These are phyloP conservation scores for Solanum paucissectum DNA, from an alignment of 257 asterid genomes.

Conservation along the genomic window DNA sequence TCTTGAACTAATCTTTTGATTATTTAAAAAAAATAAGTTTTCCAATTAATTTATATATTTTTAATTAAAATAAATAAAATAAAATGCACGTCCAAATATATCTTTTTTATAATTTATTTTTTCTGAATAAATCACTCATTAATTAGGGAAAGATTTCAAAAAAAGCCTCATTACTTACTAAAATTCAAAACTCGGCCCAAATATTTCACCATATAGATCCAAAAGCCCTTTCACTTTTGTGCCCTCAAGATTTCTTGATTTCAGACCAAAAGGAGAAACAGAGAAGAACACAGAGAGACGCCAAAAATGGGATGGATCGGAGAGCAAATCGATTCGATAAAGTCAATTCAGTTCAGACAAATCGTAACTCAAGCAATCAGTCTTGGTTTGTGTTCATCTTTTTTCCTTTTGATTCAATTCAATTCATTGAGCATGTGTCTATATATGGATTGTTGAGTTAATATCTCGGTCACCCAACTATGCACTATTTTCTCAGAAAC, in stretches of 20 bases:
- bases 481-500: too few relatives aligned
- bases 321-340: constrained; percentile 87
- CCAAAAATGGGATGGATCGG: constrained; percentile 88
- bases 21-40: too few relatives aligned
- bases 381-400: constrained; percentile 47
- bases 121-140: too few relatives aligned
- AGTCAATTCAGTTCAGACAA: constrained; percentile 80
- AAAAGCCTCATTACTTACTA: not conserved
- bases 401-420: not conserved
- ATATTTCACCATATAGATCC: not conserved
- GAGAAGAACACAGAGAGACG: not conserved
- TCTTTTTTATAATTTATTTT: too few relatives aligned
- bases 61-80: too few relatives aligned
- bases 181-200: not conserved
- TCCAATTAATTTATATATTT: too few relatives aligned
- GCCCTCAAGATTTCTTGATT: not conserved
- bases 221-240: not conserved
- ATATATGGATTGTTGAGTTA: not conserved
- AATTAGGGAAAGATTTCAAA: not conserved
- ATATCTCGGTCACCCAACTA: too few relatives aligned
- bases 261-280: not conserved
- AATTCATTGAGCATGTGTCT: not conserved
- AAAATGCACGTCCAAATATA: not conserved
- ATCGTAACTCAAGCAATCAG: constrained; percentile 67
- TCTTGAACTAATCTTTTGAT: too few relatives aligned